Conservation (phyloP, 2,329 filamentous ascomycete species). For the Didymella pomorum region DNA sequence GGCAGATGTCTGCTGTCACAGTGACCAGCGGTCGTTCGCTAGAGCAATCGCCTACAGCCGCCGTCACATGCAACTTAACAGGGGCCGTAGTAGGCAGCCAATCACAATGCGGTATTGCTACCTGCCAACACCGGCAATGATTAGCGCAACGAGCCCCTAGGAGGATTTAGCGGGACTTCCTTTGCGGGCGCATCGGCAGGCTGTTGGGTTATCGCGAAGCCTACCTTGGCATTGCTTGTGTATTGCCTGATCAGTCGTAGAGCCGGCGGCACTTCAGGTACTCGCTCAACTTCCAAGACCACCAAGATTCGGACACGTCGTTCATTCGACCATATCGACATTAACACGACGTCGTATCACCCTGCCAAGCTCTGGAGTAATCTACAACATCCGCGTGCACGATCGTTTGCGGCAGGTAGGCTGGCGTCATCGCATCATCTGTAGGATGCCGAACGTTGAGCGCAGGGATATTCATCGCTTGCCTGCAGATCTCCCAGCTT, state of each 20-base stretch:
- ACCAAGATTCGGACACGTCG: background rate
- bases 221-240: constrained; percentile 22
- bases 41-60: constrained; percentile 2
- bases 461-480: background rate
- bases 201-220: constrained; percentile 13
- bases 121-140: constrained; percentile 16
- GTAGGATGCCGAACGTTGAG: background rate
- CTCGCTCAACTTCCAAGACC: constrained; percentile 8
- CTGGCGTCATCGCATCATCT: constrained; percentile 3
- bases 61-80: constrained; percentile 13
- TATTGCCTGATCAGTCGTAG: constrained; percentile 13
- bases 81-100: constrained; percentile 6
- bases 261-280: constrained; percentile 10
- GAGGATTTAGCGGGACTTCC: background rate
- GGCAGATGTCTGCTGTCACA: background rate
- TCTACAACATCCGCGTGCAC: constrained; percentile 6
- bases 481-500: constrained; percentile 1
- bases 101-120: constrained; percentile 1
- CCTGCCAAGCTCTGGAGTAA: constrained; percentile 15
- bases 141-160: background rate
- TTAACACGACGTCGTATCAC: constrained; percentile 8
- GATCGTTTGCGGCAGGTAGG: constrained; percentile 23
- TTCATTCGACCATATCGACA: constrained; percentile 12
- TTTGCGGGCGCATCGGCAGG: background rate
- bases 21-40: constrained; percentile 3